Evolutionary conservation across 2,329 filamentous ascomycete species (phyloP).

Genomic region (Alternaria gansuensis): DNA sequence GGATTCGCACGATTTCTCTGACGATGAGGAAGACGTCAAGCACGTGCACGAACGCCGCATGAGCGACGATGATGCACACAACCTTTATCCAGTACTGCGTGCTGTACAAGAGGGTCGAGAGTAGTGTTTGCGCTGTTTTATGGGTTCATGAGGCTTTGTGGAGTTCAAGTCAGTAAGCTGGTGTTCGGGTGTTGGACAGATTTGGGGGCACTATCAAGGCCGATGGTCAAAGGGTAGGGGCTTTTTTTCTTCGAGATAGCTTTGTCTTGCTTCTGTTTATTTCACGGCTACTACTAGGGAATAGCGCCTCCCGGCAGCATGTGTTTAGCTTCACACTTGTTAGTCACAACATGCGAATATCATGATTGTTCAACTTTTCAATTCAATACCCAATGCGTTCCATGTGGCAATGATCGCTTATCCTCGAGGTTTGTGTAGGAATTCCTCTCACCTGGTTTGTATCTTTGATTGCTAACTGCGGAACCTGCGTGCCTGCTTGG

Average conservation of each 20-base stretch:
- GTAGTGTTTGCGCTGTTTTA: constrained; percentile 24
- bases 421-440: background rate
- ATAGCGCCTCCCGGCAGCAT: constrained; percentile 16
- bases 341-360: constrained; percentile 24
- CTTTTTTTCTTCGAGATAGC: constrained; percentile 19
- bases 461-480: background rate
- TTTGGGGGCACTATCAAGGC: constrained; percentile 8
- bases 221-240: constrained; percentile 10
- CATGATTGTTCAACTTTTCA: constrained; percentile 24
- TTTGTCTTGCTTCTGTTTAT: constrained; percentile 18
- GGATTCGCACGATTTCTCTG: constrained; percentile 59
- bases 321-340: constrained; percentile 20
- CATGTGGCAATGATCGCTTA: background rate
- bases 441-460: background rate
- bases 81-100: constrained; percentile 53
- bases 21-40: constrained; percentile 46
- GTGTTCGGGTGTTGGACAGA: constrained; percentile 27
- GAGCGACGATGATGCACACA: constrained; percentile 53
- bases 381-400: background rate
- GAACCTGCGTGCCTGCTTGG: constrained; percentile 11
- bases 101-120: constrained; percentile 53
- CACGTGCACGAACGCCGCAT: constrained; percentile 41
- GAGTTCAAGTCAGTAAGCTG: constrained; percentile 24
- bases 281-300: constrained; percentile 20
- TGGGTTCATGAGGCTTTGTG: constrained; percentile 20